Evolutionary conservation across 2,329 filamentous ascomycete genomes (phyloP).

Genomic region (Diaporthe ampelina): DNA sequence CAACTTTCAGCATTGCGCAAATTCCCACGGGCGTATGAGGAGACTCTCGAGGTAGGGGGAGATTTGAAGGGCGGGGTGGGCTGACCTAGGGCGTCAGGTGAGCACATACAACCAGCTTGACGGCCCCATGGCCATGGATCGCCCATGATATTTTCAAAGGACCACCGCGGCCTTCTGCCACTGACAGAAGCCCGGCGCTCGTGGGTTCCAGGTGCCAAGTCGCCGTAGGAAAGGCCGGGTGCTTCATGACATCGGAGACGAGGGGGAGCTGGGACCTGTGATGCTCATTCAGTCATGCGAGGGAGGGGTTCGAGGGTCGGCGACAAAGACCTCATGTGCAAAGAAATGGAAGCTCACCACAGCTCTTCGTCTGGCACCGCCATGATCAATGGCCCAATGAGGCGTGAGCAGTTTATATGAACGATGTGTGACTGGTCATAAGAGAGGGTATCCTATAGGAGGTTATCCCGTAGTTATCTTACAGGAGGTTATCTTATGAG

Average conservation of each 20-base stretch:
- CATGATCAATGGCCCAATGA: background rate
- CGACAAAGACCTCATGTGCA: background rate
- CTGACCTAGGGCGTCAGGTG: constrained; percentile 29
- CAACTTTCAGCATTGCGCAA: constrained; percentile 32
- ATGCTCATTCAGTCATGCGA: constrained; percentile 12
- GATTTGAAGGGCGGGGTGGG: background rate
- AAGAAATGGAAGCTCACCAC: constrained; percentile 22
- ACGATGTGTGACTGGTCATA: too few relatives aligned
- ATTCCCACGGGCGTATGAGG: background rate
- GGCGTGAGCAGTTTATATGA: background rate
- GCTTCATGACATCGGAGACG: constrained; percentile 70
- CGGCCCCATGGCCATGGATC: constrained; percentile 80
- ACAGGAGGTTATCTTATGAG: too few relatives aligned
- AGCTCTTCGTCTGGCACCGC: constrained; percentile 26
- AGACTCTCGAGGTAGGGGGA: background rate
- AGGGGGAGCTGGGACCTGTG: constrained; percentile 54
- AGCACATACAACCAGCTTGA: constrained; percentile 79
- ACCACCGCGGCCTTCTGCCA: constrained; percentile 79
- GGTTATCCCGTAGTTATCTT: too few relatives aligned
- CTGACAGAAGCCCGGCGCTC: constrained; percentile 70
- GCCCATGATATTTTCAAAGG: constrained; percentile 85
- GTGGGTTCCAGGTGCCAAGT: constrained; percentile 79
- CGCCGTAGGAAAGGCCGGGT: constrained; percentile 76
- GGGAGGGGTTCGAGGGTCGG: background rate
- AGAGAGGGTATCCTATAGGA: too few relatives aligned